Evolutionary conservation across 2,329 filamentous ascomycete genomes (phyloP).

Genomic region (Phoma herbarum): DNA sequence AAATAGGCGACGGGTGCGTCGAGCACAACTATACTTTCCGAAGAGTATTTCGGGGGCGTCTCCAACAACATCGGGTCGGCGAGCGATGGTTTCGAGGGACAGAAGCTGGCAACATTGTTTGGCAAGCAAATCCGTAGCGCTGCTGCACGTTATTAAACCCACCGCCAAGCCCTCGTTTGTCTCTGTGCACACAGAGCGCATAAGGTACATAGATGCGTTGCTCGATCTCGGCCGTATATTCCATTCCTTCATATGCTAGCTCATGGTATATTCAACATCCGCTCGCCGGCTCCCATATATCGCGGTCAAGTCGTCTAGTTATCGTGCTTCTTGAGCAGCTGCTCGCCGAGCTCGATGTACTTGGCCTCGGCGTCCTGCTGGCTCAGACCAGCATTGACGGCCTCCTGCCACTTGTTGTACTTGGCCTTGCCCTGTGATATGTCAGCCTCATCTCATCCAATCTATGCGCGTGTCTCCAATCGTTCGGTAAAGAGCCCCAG

Average conservation of each 20-base stretch:
- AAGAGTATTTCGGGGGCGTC: neutral
- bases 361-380: constrained; percentile 74
- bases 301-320: constrained; percentile 48
- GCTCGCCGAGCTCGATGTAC: constrained; percentile 78
- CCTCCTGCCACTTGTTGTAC: constrained; percentile 77
- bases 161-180: neutral
- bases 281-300: neutral
- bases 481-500: too few species aligned
- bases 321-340: constrained; percentile 75
- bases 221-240: constrained; percentile 17
- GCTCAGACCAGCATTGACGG: constrained; percentile 70
- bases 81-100: too few species aligned
- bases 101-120: too few species aligned
- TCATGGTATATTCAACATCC: constrained; percentile 7
- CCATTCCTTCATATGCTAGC: constrained; percentile 19
- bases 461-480: too few species aligned
- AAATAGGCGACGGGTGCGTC: too few species aligned
- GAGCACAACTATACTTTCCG: too few species aligned
- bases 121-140: too few species aligned
- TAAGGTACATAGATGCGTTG: neutral
- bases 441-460: constrained; percentile 6
- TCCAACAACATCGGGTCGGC: too few species aligned
- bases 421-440: constrained; percentile 77
- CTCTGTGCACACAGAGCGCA: neutral
- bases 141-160: too few species aligned